Evolutionary conservation across 805 yeast genomes (phyloP).

Genomic region (Ascoidea tarda): DNA sequence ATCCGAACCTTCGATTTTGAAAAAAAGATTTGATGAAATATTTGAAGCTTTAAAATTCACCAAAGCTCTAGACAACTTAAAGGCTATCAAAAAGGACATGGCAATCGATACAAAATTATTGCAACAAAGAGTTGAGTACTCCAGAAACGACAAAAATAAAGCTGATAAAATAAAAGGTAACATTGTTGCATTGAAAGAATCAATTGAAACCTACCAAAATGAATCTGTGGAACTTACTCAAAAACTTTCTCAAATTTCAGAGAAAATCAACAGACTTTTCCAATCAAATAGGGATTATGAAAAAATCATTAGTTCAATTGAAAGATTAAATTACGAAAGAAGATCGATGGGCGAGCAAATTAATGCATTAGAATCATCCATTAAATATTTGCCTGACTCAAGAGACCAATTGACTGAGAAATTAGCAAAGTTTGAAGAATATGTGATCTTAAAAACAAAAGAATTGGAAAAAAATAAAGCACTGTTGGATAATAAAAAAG

Average conservation of each 20-base stretch:
- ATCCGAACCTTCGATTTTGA: constrained; percentile 77
- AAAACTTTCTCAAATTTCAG: constrained; percentile 38
- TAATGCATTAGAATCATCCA: constrained; percentile 30
- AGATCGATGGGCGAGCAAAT: constrained; percentile 34
- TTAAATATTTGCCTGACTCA: constrained; percentile 30
- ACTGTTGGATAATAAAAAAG: neutral
- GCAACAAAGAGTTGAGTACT: constrained; percentile 66
- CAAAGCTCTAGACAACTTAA: constrained; percentile 73
- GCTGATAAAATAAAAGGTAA: constrained; percentile 44
- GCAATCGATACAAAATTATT: constrained; percentile 59
- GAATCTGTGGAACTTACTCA: constrained; percentile 35
- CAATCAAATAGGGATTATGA: constrained; percentile 74
- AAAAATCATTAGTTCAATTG: constrained; percentile 47
- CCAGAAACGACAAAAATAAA: constrained; percentile 58
- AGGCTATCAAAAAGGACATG: constrained; percentile 64
- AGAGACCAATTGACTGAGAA: constrained; percentile 14
- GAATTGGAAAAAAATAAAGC: constrained; percentile 1
- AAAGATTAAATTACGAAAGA: constrained; percentile 36
- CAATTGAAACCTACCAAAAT: constrained; percentile 28
- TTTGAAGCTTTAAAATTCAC: constrained; percentile 92
- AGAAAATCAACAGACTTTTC: constrained; percentile 49
- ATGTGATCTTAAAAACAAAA: constrained; percentile 9
- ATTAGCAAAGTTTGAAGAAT: constrained; percentile 17
- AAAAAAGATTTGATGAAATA: constrained; percentile 90
- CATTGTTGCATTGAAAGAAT: constrained; percentile 25